Evolutionary conservation across 148 eudicot genomes (phyloP), one percentile per base, ranked within the genome.

Genomic region (Simmondsia chinensis): DNA sequence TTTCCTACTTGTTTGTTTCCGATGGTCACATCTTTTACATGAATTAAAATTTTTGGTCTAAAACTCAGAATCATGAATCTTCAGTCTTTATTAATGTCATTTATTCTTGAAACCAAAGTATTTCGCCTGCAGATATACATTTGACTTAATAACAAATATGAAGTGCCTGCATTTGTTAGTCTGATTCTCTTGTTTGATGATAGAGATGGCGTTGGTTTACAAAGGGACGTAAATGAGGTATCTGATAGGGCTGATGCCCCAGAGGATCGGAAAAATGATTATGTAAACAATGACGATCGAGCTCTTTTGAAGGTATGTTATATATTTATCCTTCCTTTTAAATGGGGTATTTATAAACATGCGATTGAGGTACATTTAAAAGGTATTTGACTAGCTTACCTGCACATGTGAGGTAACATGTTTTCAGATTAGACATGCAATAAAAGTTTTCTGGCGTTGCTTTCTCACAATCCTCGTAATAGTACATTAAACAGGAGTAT

Each of bases 271-370:
- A 71, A 61, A 51, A 65, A 51, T 48, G 71, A 61, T 47, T 71
- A 65, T 52, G 76, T 71, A 14, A 41, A 65, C 43, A 56, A 65
- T 52, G 71, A 71, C 37, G 76, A 71, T 18, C 60, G 76, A 39
- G 47, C 76, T 21, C 57, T 71, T 45, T 36, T 71, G 48, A 71
- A 56, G 76, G 76, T 65, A 43, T 26, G 44, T 17, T 39, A n/a
- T 34, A 13, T 11, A 14, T 25, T 2, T 13, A 7, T 6, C 34
- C 13, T 14, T 12, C 18, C 44, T 11, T 27, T 30, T 5, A 18
- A 11, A 19, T 15, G 30, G 35, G 11, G 33, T 20, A 40, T 4
- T 30, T 3, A 2, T 24, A 7, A 9, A 9, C 6, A 0, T 29
- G 19, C 20, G 10, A 0, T 2, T 19, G 29, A 7, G 22, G 3